These are phyloP conservation scores for Aspergillus indologenus DNA, from an alignment of 495 filamentous ascomycete species.

Conservation along the genomic window DNA sequence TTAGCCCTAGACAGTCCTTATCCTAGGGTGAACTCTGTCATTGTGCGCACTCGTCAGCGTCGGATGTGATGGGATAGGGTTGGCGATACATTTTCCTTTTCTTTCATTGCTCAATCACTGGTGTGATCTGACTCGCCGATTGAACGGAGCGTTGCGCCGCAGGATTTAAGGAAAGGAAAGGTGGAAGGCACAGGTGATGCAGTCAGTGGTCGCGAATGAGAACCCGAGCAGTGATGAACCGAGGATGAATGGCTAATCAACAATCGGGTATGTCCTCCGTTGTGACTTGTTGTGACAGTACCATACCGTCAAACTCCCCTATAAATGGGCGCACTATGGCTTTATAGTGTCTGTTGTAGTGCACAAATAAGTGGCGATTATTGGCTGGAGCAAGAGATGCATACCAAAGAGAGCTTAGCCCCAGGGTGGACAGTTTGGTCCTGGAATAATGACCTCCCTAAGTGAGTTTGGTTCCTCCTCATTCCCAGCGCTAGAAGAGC, in stretches of 20 bases:
- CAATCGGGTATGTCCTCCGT: constrained; percentile 1
- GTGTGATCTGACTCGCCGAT: not conserved
- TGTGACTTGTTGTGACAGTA: not conserved
- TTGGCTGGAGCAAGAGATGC: not conserved
- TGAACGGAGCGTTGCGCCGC: not conserved
- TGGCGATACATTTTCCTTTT: not conserved
- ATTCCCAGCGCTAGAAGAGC: constrained; percentile 5
- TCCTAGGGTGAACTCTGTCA: constrained; percentile 5
- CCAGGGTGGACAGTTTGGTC: not conserved
- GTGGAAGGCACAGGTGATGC: not conserved
- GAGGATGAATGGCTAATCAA: not conserved
- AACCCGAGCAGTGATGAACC: not conserved
- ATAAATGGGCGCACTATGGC: constrained; percentile 3
- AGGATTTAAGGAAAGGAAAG: not conserved
- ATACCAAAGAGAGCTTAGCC: not conserved
- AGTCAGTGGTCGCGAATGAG: no score
- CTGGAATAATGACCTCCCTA: not conserved
- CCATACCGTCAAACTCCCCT: not conserved
- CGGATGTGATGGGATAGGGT: not conserved
- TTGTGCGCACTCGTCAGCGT: not conserved
- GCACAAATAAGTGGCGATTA: not conserved
- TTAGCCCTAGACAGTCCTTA: not conserved
- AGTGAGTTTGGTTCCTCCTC: not conserved
- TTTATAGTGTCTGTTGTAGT: not conserved
- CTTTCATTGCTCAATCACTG: not conserved